Evolutionary conservation across 805 yeast species (phyloP).

Genomic region (baker's yeast (Saccharomyces cerevisiae)): DNA sequence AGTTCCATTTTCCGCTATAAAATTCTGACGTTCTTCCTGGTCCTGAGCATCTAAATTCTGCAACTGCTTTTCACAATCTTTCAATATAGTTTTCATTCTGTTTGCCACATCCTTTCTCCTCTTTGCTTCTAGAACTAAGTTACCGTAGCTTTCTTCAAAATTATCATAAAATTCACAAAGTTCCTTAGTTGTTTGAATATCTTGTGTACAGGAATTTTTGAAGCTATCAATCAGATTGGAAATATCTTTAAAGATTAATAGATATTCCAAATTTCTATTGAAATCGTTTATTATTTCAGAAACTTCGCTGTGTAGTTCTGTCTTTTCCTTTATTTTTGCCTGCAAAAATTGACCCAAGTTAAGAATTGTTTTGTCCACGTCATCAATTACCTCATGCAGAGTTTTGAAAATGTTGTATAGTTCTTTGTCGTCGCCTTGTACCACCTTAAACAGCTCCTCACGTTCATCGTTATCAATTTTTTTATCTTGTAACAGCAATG

Average conservation of each 20-base stretch:
- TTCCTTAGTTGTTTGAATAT: slow-evolving; percentile 26
- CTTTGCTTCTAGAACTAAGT: slow-evolving; percentile 43
- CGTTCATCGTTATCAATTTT: slow-evolving; percentile 25
- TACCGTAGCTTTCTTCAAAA: slow-evolving; percentile 45
- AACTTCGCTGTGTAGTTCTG: slow-evolving; percentile 11
- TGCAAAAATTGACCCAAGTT: slow-evolving; percentile 27
- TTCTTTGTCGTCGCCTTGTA: slow-evolving; percentile 47
- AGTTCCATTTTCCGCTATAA: slow-evolving; percentile 42
- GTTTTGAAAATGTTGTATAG: slow-evolving; percentile 47
- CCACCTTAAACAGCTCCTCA: slow-evolving; percentile 37
- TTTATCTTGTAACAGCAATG: slow-evolving; percentile 36
- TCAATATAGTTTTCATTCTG: slow-evolving; percentile 34
- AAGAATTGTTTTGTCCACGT: slow-evolving; percentile 18
- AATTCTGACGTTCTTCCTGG: slow-evolving; percentile 33
- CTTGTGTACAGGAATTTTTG: slow-evolving; percentile 20
- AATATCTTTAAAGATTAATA: slow-evolving; percentile 25
- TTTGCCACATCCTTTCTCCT: slow-evolving; percentile 40
- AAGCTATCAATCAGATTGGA: slow-evolving; percentile 30
- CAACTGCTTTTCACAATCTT: slow-evolving; percentile 36
- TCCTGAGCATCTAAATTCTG: slow-evolving; percentile 38
- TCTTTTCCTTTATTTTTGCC: slow-evolving; percentile 11
- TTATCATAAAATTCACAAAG: slow-evolving; percentile 42
- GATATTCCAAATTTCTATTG: slow-evolving; percentile 25
- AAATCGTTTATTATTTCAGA: slow-evolving; percentile 17
- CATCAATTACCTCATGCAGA: slow-evolving; percentile 34